Evolutionary conservation across 441 rosid species (phyloP).

Genomic region (Gossypium armourianum): DNA sequence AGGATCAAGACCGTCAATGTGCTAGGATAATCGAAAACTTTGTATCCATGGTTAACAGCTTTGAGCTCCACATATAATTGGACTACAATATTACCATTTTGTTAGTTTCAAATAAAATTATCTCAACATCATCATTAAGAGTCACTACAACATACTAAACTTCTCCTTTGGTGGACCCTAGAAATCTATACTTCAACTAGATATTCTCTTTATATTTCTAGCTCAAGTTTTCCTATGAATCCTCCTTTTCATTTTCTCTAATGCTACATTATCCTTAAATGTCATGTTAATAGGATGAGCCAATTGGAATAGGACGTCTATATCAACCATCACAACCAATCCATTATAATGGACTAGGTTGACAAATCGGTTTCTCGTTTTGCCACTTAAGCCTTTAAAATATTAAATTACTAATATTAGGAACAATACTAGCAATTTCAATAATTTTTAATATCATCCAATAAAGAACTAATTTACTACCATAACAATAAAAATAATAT

Average conservation of each 20-base stretch:
- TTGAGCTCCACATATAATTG: background rate
- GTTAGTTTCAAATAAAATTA: background rate
- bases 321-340: background rate
- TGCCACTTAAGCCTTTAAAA: background rate
- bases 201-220: background rate
- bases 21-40: background rate
- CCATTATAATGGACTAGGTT: background rate
- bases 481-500: background rate
- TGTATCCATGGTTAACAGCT: background rate
- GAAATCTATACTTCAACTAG: background rate
- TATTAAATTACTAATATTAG: background rate
- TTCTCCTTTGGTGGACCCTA: background rate
- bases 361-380: background rate
- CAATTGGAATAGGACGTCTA: background rate
- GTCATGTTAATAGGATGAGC: background rate
- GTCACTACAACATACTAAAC: background rate
- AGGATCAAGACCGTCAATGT: background rate
- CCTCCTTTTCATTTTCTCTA: background rate
- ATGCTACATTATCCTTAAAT: background rate
- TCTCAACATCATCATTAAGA: background rate
- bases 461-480: background rate
- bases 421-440: background rate
- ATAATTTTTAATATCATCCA: too few species aligned
- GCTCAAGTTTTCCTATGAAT: background rate
- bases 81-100: background rate